Evolutionary conservation across 768 basidiomycete genomes (phyloP), one percentile per base, ranked within the genome.

Genomic region (Mycena vitilis): DNA sequence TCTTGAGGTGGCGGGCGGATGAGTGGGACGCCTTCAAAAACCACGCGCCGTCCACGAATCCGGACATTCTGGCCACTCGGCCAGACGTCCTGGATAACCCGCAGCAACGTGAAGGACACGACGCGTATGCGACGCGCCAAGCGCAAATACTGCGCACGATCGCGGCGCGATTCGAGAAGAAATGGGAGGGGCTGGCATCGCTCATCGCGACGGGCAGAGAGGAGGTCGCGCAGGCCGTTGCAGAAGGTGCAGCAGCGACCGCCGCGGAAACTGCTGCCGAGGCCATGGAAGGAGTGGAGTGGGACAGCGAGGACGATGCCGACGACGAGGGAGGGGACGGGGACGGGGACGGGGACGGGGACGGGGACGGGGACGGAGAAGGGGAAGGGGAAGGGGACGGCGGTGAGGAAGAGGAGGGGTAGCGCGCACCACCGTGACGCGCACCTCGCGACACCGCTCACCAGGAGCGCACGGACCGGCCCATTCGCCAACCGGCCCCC

Each of bases 1-100:
- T 36, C 45, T 53, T 67, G 20, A 53, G 59, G 16, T 67, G 66
- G 66, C 60, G 54, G 7, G 60, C 66, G 4, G n/a, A 48, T 36
- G 48, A 45, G 66, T 69, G 67, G 60, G 60, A 60, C 1, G 18
- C 48, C 12, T 15, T 12, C 15, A 60, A 51, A 36, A 20, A 20
- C 5, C 59, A 60, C 23, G 12, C 8, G 10, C 18, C 30, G 30
- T 30, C 30, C 5, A 18, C 2, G 51, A 42, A 7, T 30, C 30
- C 30, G 30, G 30, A 30, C 30, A 30, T 30, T 30, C 30, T 30
- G 30, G 30, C 30, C 30, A 16, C 11, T 13, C 49, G 60, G 6
- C 60, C 60, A 2, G 60, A 62, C 37, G 5, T 62, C 22, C 15
- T 30, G 37, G 16, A 13, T 1, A 34, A 62, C 25, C 5, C 36